Percentiles rank a stretch among this genome's conserved stretches.
Conservation (phyloP, 2,329 filamentous ascomycete genomes). For the Ambrosiella beaveri region DNA sequence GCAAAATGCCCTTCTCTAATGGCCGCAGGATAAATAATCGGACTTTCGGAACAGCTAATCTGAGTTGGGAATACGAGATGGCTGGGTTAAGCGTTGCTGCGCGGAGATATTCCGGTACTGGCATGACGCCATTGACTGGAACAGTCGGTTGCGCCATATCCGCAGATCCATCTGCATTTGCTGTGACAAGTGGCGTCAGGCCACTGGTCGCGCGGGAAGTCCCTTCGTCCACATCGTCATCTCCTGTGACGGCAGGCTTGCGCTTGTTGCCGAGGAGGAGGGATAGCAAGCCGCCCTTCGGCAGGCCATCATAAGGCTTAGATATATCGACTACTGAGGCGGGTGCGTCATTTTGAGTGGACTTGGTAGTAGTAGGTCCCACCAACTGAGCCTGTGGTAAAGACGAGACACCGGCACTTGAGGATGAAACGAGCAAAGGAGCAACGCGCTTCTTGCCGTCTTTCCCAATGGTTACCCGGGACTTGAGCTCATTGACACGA, state of each 20-base stretch:
- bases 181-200: slow-evolving; percentile 56
- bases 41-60: slow-evolving; percentile 76
- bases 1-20: slow-evolving; percentile 48
- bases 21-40: slow-evolving; percentile 68
- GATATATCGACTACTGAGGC: slow-evolving; percentile 77
- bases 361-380: slow-evolving; percentile 50
- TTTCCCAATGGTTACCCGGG: slow-evolving; percentile 84
- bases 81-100: slow-evolving; percentile 74
- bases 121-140: slow-evolving; percentile 41
- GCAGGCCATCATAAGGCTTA: slow-evolving; percentile 83
- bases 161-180: slow-evolving; percentile 53
- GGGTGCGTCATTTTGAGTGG: slow-evolving; percentile 48
- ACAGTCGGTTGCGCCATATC: slow-evolving; percentile 53
- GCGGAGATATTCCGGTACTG: slow-evolving; percentile 67
- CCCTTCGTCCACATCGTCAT: slow-evolving; percentile 41
- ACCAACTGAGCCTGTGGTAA: slow-evolving; percentile 78
- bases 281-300: slow-evolving; percentile 70
- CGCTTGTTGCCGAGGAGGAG: slow-evolving; percentile 88
- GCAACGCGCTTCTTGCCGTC: slow-evolving; percentile 94
- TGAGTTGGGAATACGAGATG: slow-evolving; percentile 64
- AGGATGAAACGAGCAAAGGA: slow-evolving; percentile 78
- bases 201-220: slow-evolving; percentile 43
- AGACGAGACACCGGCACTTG: slow-evolving; percentile 71
- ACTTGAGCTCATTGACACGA: slow-evolving; percentile 52
- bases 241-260: slow-evolving; percentile 63